Conservation (phyloP, 164 flowering plant genomes). For the Nymphaea thermarum region DNA sequence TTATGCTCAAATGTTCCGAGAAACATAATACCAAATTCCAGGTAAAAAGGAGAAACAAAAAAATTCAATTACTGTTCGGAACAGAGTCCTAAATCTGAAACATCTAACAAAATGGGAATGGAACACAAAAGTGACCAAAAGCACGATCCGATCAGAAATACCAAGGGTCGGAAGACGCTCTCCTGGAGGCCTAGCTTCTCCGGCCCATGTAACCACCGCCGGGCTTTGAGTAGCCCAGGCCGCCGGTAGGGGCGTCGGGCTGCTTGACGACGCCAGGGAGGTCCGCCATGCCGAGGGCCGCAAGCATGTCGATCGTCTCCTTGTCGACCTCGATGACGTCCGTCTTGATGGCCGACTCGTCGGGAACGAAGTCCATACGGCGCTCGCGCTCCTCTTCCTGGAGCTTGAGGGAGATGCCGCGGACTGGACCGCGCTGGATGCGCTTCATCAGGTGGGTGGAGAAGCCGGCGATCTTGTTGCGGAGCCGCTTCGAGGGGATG, state of each 20-base stretch:
- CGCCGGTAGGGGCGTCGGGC: slow-evolving; percentile 16
- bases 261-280: slow-evolving; percentile 39
- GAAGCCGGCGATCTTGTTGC: slow-evolving; percentile 79
- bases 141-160: no score
- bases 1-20: no score
- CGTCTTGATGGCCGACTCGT: slow-evolving; percentile 46
- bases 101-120: no score
- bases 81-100: no score
- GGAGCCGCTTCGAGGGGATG: slow-evolving; percentile 67
- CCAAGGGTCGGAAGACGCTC: no score
- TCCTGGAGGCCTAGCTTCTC: background rate
- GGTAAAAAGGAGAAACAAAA: no score
- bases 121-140: no score
- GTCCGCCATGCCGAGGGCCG: slow-evolving; percentile 48
- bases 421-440: slow-evolving; percentile 60
- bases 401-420: slow-evolving; percentile 67
- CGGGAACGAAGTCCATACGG: slow-evolving; percentile 73
- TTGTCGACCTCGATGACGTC: slow-evolving; percentile 54
- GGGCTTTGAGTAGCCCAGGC: background rate
- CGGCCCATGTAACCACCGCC: background rate
- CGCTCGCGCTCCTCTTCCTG: slow-evolving; percentile 76
- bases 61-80: no score
- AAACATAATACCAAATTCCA: no score
- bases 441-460: slow-evolving; percentile 75
- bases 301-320: slow-evolving; percentile 62